Conservation (phyloP, 2,329 filamentous ascomycete genomes). For the Bertia moriformis region DNA sequence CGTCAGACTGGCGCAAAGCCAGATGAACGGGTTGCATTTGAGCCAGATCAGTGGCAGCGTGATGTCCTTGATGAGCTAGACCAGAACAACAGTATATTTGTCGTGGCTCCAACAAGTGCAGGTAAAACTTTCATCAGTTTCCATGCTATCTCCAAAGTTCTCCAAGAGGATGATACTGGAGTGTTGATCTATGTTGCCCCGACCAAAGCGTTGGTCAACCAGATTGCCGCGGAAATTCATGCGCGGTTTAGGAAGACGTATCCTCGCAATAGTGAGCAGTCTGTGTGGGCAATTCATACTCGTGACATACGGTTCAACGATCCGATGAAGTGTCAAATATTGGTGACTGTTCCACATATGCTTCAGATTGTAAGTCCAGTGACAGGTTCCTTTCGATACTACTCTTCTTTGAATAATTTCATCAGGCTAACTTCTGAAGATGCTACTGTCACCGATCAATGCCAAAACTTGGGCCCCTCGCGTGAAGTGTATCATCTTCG, state of each 20-base stretch:
- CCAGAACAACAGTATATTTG: slow-evolving; percentile 53
- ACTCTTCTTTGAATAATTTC: not conserved
- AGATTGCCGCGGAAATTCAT: slow-evolving; percentile 68
- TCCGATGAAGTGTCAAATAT: slow-evolving; percentile 55
- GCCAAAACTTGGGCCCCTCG: slow-evolving; percentile 52
- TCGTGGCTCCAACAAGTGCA: slow-evolving; percentile 64
- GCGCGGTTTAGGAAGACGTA: slow-evolving; percentile 59
- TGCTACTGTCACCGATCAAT: slow-evolving; percentile 54
- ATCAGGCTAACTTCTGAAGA: slow-evolving; percentile 14
- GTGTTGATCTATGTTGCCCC: slow-evolving; percentile 68
- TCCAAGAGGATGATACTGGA: slow-evolving; percentile 53
- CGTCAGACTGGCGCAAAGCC: slow-evolving; percentile 55
- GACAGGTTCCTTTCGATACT: too few relatives aligned
- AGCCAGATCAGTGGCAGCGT: slow-evolving; percentile 65
- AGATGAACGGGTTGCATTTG: slow-evolving; percentile 55
- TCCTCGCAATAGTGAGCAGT: slow-evolving; percentile 10
- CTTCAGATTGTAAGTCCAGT: slow-evolving; percentile 42
- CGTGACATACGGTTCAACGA: slow-evolving; percentile 64
- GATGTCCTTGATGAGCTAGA: slow-evolving; percentile 63
- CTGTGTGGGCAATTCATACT: slow-evolving; percentile 69
- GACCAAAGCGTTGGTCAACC: slow-evolving; percentile 70
- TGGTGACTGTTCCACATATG: slow-evolving; percentile 67
- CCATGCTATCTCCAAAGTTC: slow-evolving; percentile 67
- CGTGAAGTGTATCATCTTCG: slow-evolving; percentile 66
- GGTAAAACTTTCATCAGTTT: slow-evolving; percentile 78